Percentiles rank a stretch among this genome's conserved stretches.
Conservation (phyloP, 2,329 filamentous ascomycete genomes). For the Clarireedia hainanense region DNA sequence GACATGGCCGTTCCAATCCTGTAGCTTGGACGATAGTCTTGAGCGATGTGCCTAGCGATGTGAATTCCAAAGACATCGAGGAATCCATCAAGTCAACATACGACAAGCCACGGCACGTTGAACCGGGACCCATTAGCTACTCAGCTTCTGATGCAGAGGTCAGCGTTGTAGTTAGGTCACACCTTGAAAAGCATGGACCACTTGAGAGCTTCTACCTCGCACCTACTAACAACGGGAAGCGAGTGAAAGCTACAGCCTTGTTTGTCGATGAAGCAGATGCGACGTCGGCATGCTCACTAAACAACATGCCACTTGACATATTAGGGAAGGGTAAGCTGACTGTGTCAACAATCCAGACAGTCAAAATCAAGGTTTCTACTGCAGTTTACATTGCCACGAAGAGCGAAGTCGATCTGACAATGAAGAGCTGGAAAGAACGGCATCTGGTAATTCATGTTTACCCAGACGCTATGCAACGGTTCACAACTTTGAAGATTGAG, state of each 20-base stretch:
- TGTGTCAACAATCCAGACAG: conserved; percentile 31
- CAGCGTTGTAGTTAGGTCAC: conserved; percentile 14
- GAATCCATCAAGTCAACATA: conserved; percentile 6
- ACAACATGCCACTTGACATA: conserved; percentile 29
- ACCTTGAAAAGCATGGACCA: conserved; percentile 10
- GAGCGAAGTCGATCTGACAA: conserved; percentile 23
- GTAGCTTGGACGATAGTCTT: conserved; percentile 21
- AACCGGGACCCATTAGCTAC: conserved; percentile 15
- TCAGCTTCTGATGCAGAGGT: conserved; percentile 12
- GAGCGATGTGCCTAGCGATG: conserved; percentile 15
- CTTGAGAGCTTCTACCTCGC: conserved; percentile 6
- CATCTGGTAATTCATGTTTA: conserved; percentile 27
- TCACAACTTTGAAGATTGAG: conserved; percentile 33
- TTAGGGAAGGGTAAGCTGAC: conserved; percentile 30
- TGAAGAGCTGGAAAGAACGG: conserved; percentile 26
- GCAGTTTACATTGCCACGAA: conserved; percentile 30
- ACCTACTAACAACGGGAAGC: not conserved
- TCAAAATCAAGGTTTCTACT: conserved; percentile 33
- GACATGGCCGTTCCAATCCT: conserved; percentile 6
- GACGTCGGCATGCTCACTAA: conserved; percentile 28
- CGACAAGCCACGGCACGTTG: conserved; percentile 16
- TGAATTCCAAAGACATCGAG: conserved; percentile 16
- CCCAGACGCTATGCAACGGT: conserved; percentile 21
- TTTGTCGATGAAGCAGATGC: conserved; percentile 35
- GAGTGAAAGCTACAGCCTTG: conserved; percentile 32